These are phyloP conservation scores for Xylariaceae sp. DNA, from an alignment of 2,329 filamentous ascomycete species.

Conservation along the genomic window DNA sequence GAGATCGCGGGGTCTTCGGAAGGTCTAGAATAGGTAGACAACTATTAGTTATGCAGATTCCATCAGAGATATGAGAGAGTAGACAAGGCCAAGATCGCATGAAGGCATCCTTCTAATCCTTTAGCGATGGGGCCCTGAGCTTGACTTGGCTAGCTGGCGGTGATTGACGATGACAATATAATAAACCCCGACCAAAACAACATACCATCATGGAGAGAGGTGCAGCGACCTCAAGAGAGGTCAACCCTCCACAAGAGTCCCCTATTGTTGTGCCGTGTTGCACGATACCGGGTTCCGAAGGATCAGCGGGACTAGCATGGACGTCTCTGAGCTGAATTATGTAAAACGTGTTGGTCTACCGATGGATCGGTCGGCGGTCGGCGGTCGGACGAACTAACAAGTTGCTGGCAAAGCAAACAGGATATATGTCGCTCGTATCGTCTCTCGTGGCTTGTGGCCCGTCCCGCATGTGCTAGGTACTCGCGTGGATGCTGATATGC, in stretches of 20 bases:
- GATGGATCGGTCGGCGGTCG: slow-evolving; percentile 6
- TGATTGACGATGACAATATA: slow-evolving; percentile 1
- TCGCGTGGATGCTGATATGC: not conserved
- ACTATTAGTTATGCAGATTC: slow-evolving; percentile 16
- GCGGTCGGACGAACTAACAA: not conserved
- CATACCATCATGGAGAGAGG: slow-evolving; percentile 32
- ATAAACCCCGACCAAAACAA: slow-evolving; percentile 4
- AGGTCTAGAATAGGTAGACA: slow-evolving; percentile 40
- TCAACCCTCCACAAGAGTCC: slow-evolving; percentile 22
- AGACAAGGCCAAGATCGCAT: slow-evolving; percentile 6
- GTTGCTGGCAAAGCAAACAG: not conserved
- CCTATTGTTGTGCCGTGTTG: slow-evolving; percentile 26
- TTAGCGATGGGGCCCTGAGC: slow-evolving; percentile 2
- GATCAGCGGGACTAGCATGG: slow-evolving; percentile 28
- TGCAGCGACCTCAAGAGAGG: slow-evolving; percentile 27
- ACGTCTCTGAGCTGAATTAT: slow-evolving; percentile 10
- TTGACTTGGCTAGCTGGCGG: slow-evolving; percentile 1
- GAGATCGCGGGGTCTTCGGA: slow-evolving; percentile 50
- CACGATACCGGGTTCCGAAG: slow-evolving; percentile 25
- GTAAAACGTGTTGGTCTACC: slow-evolving; percentile 3
- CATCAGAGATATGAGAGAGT: not conserved
- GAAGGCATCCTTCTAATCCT: slow-evolving; percentile 1
- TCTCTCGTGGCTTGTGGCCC: not conserved
- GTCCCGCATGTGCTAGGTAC: not conserved
- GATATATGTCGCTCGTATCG: not conserved